Evolutionary conservation across 2,329 filamentous ascomycete species (phyloP).

Genomic region (Pseudogymnoascus sp.): DNA sequence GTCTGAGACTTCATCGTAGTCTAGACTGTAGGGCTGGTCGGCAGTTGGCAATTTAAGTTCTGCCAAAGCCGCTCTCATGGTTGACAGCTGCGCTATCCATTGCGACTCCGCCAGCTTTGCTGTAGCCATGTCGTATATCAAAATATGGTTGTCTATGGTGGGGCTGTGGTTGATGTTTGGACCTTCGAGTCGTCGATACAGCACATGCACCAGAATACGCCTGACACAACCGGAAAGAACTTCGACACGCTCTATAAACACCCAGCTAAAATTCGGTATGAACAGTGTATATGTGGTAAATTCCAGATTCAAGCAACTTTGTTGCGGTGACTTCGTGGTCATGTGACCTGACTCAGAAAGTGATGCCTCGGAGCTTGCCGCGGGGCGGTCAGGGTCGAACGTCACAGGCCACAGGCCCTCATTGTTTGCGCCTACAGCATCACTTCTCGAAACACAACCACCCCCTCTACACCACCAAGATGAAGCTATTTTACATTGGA

Average conservation of each 20-base stretch:
- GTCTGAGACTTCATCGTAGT: conserved; percentile 45
- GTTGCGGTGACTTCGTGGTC: background rate
- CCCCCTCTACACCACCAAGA: conserved; percentile 36
- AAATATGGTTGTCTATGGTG: background rate
- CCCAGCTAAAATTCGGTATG: background rate
- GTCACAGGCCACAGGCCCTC: conserved; percentile 6
- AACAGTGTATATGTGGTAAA: background rate
- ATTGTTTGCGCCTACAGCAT: conserved; percentile 7
- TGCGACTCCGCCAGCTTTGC: conserved; percentile 38
- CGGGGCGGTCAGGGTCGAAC: conserved; percentile 5
- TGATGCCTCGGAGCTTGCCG: background rate
- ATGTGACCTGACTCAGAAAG: conserved; percentile 7
- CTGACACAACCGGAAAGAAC: background rate
- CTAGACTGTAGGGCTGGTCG: conserved; percentile 26
- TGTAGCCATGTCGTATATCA: background rate
- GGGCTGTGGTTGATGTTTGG: background rate
- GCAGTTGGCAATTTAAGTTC: conserved; percentile 48
- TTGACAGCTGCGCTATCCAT: conserved; percentile 78
- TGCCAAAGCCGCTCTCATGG: conserved; percentile 80
- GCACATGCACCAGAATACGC: background rate
- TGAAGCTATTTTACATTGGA: conserved; percentile 85
- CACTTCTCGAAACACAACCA: conserved; percentile 2
- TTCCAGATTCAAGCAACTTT: background rate
- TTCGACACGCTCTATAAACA: background rate
- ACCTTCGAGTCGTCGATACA: background rate